Conservation (phyloP, 306 rosid species). For the Sicyos baderoa region DNA sequence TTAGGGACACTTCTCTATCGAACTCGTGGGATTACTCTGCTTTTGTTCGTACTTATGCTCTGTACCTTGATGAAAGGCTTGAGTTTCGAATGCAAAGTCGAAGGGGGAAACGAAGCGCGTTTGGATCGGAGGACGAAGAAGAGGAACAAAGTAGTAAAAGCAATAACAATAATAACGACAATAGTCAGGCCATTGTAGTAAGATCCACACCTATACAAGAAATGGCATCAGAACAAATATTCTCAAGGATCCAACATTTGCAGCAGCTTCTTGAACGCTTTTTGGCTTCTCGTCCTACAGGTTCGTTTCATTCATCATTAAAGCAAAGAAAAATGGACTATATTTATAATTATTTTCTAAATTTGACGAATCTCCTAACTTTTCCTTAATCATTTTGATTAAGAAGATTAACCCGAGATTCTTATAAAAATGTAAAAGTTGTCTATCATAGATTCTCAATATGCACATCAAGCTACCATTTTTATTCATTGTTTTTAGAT, state of each 20-base stretch:
- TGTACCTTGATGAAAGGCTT: slow-evolving; percentile 75
- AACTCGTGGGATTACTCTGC: slow-evolving; percentile 77
- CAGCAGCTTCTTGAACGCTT: slow-evolving; percentile 78
- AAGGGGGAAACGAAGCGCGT: slow-evolving; percentile 49
- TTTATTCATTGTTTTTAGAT: no score
- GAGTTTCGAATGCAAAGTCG: slow-evolving; percentile 85
- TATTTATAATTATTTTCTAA: no score
- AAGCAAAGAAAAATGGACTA: no score
- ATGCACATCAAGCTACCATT: no score
- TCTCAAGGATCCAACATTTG: slow-evolving; percentile 67
- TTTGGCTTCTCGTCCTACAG: slow-evolving; percentile 92
- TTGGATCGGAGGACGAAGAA: slow-evolving; percentile 23
- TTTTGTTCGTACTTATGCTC: slow-evolving; percentile 62
- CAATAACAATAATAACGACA: not conserved
- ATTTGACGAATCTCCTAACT: no score
- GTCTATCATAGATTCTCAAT: no score
- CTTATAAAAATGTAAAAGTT: no score
- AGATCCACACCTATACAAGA: slow-evolving; percentile 59
- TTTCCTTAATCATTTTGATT: no score
- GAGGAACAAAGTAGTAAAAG: not conserved
- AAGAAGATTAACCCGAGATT: no score
- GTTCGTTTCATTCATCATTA: slow-evolving; percentile 24
- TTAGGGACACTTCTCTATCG: slow-evolving; percentile 40
- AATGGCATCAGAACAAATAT: slow-evolving; percentile 49
- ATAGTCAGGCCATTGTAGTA: not conserved